Conservation (phyloP, 805 yeast species). For the Debaryomyces castellii region DNA sequence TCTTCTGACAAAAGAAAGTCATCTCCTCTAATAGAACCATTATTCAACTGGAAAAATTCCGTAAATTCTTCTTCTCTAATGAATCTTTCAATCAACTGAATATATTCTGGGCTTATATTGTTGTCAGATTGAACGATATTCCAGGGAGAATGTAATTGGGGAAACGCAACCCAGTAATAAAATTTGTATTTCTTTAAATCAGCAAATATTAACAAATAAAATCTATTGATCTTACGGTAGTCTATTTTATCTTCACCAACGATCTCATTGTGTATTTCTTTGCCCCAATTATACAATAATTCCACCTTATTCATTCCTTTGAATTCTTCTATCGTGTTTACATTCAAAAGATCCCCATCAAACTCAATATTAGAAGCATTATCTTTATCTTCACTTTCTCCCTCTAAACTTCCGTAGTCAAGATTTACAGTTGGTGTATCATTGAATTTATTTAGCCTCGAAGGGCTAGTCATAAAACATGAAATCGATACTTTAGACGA, state of each 20-base stretch:
- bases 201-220: conserved; percentile 61
- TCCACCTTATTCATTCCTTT: conserved; percentile 62
- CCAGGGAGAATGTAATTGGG: conserved; percentile 62
- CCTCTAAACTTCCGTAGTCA: conserved; percentile 31
- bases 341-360: conserved; percentile 48
- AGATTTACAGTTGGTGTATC: conserved; percentile 33
- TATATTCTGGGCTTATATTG: not conserved
- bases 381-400: too few species aligned
- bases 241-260: conserved; percentile 28
- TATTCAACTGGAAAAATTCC: conserved; percentile 13
- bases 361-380: conserved; percentile 16
- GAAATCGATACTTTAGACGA: conserved; percentile 40
- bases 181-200: conserved; percentile 88
- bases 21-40: conserved; percentile 4
- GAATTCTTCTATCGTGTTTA: conserved; percentile 86
- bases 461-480: conserved; percentile 43
- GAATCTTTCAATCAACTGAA: not conserved
- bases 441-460: conserved; percentile 33
- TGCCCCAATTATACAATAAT: conserved; percentile 47
- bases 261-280: conserved; percentile 16
- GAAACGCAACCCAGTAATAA: conserved; percentile 88
- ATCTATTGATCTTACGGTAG: conserved; percentile 33
- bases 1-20: not conserved
- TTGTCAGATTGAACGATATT: conserved; percentile 8
- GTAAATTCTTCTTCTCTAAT: not conserved